Base-by-base conservation (phyloP, 169 alveolate genomes). In the Cryptosporidium sp. region DNA sequence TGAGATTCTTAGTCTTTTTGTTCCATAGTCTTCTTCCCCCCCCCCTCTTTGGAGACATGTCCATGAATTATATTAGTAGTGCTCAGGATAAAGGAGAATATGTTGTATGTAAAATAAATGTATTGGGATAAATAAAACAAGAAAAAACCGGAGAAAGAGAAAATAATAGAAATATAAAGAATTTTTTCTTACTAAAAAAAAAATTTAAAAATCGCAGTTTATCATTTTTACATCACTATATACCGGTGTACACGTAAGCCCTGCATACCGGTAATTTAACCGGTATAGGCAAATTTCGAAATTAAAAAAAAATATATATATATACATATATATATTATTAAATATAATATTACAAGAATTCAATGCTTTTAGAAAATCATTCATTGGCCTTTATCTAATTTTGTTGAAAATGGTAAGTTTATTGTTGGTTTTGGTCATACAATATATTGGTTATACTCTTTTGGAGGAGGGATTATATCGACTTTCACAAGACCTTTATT, bases 391-490 rank as follows among this genome's bases (percentile, higher is more conserved):
- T 18, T 21, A 59, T 59, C 31, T n/a, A 51, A 37, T n/a, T 33
- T 65, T 65, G 23, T 35, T 37, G 41, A 33, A 65, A 65, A 65
- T 65, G 71, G 71, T 65, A 65, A 65, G 71, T 65, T 65, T 33
- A 3, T 1, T 1, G 71, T 31, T 35, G 71, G 43, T 26, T 65
- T 48, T 48, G 55, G 55, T 48, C 55, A 48, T 48, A 45, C 5
- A 10, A 48, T 14, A 37, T 16, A 48, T 48, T 48, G 21, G 55
- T 16, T 12, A 14, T 48, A 16, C 55, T 48, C 55, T 55, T 12
- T 12, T 55, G 67, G 35, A 12, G 2, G 9, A 41, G 48, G 18
- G 14, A 0, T 41, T 41, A 41, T 41, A 7, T 41, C 48, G 48
- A 8, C 9, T 41, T 9, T 41, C 1, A 12, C 9, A 41, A 41